A percentile compares a stretch with the other conserved stretches of the same genome.
Evolutionary conservation across 495 filamentous ascomycete genomes (phyloP).

Genomic region (Talaromyces ruber): DNA sequence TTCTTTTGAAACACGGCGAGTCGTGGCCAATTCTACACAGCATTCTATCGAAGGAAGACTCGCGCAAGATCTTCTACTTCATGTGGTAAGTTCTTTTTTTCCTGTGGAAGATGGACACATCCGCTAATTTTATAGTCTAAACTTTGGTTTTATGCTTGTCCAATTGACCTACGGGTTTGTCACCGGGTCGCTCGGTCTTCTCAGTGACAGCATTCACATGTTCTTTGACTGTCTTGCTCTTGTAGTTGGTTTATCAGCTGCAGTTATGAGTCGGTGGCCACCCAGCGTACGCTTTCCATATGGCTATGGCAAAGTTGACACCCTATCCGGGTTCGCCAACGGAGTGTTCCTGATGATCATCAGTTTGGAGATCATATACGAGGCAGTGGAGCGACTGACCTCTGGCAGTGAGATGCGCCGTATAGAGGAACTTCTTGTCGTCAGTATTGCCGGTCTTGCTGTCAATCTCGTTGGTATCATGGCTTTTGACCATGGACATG

Average conservation of each 20-base stretch:
- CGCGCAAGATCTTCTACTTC: slow-evolving; percentile 94
- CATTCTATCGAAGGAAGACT: slow-evolving; percentile 87
- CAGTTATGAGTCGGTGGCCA: slow-evolving; percentile 96
- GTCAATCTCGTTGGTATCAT: slow-evolving; percentile 91
- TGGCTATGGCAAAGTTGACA: slow-evolving; percentile 95
- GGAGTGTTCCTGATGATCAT: slow-evolving; percentile 96
- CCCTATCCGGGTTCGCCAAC: slow-evolving; percentile 91
- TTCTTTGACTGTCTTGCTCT: slow-evolving; percentile 97
- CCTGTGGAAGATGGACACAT: neutral
- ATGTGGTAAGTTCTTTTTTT: slow-evolving; percentile 55
- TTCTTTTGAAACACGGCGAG: slow-evolving; percentile 55
- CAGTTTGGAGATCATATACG: slow-evolving; percentile 92
- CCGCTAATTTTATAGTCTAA: slow-evolving; percentile 52
- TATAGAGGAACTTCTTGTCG: slow-evolving; percentile 76
- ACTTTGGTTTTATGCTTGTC: slow-evolving; percentile 90
- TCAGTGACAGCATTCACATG: slow-evolving; percentile 99
- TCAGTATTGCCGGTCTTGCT: slow-evolving; percentile 73
- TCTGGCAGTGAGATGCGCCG: slow-evolving; percentile 76
- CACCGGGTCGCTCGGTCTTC: slow-evolving; percentile 84
- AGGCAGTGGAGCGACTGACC: slow-evolving; percentile 78
- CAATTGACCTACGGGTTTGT: slow-evolving; percentile 90
- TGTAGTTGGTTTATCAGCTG: slow-evolving; percentile 84
- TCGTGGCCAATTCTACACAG: slow-evolving; percentile 71
- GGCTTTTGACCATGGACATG: slow-evolving; percentile 67
- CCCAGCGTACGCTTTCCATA: slow-evolving; percentile 83